These are phyloP conservation scores for Solanum virginianum DNA, from an alignment of 257 asterid genomes.

Conservation along the genomic window DNA sequence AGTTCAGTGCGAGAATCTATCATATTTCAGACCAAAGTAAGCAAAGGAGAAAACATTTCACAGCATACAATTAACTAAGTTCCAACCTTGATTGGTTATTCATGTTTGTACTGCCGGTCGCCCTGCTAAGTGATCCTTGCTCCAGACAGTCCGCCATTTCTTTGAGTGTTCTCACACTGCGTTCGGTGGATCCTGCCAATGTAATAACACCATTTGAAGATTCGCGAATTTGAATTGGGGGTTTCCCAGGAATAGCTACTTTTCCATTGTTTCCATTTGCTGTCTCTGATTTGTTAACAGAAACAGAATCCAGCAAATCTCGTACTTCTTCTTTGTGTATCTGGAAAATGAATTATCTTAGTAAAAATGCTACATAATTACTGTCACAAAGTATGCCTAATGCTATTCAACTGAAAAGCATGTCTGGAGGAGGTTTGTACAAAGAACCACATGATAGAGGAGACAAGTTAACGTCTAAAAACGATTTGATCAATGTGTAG, in stretches of 20 bases:
- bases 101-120: slow-evolving; percentile 99
- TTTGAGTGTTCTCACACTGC: slow-evolving; percentile 67
- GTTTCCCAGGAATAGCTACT: slow-evolving; percentile 58
- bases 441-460: neutral
- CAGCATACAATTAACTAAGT: neutral
- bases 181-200: slow-evolving; percentile 93
- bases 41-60: neutral
- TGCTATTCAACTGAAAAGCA: neutral
- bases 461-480: neutral
- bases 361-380: neutral
- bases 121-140: slow-evolving; percentile 88
- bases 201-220: slow-evolving; percentile 96
- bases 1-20: neutral
- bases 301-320: slow-evolving; percentile 66
- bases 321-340: slow-evolving; percentile 98
- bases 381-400: neutral
- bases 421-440: neutral
- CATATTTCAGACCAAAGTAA: neutral
- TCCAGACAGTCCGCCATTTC: slow-evolving; percentile 97
- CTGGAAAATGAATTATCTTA: slow-evolving; percentile 23
- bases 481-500: neutral
- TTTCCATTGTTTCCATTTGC: slow-evolving; percentile 68
- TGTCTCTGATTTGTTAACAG: slow-evolving; percentile 44
- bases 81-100: slow-evolving; percentile 85
- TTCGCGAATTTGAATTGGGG: slow-evolving; percentile 94